phyloP scores from a whole-genome alignment of 2,329 filamentous ascomycete genomes.

The Ramichloridium luteum region DNA sequence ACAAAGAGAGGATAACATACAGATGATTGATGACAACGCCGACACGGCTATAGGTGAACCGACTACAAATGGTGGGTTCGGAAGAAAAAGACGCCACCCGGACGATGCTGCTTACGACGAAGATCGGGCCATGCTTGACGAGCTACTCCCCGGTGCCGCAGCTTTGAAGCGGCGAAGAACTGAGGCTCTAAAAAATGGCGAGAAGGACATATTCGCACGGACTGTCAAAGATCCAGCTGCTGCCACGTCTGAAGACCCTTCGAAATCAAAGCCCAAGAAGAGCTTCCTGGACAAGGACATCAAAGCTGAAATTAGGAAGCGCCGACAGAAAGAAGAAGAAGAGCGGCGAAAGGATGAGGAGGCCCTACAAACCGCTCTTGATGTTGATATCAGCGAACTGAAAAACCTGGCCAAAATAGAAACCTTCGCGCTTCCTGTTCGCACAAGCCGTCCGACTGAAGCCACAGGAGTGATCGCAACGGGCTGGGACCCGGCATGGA shows the following conservation, averaged over 20 bases:
- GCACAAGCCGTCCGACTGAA: constrained; percentile 19
- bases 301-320: constrained; percentile 47
- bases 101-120: constrained; percentile 12
- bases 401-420: constrained; percentile 57
- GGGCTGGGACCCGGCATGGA: constrained; percentile 85
- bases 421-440: constrained; percentile 48
- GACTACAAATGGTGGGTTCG: not conserved
- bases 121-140: constrained; percentile 44
- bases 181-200: constrained; percentile 39
- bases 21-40: not conserved
- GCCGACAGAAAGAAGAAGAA: constrained; percentile 41
- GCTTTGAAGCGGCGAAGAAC: constrained; percentile 68
- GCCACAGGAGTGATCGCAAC: constrained; percentile 28
- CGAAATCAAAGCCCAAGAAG: constrained; percentile 12
- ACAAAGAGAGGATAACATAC: too few relatives aligned
- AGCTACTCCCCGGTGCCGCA: constrained; percentile 63
- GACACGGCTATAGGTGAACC: not conserved
- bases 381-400: constrained; percentile 60
- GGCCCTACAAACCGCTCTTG: constrained; percentile 42
- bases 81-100: not conserved
- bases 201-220: constrained; percentile 19
- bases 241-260: constrained; percentile 10
- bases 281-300: constrained; percentile 54
- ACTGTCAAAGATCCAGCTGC: constrained; percentile 8
- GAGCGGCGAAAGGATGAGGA: constrained; percentile 52